Percentiles rank a stretch among this genome's conserved stretches.
Evolutionary conservation across 495 filamentous ascomycete genomes (phyloP).

Genomic region (Cryomyces minteri): DNA sequence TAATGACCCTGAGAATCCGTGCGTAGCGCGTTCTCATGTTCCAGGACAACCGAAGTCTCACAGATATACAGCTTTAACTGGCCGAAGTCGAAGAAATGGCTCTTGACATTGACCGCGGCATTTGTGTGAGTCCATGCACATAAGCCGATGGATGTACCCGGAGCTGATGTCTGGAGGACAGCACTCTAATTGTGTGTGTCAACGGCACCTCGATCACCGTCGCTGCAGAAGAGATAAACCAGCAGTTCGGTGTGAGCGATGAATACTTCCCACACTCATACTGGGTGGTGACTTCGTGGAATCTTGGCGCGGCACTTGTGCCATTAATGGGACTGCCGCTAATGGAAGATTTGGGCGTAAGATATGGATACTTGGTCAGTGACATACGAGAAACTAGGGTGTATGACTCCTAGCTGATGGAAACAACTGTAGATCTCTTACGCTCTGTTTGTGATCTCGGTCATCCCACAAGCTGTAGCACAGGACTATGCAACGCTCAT

Average conservation of each 20-base stretch:
- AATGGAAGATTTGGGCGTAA: conserved; percentile 32
- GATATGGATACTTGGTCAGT: conserved; percentile 22
- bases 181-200: conserved; percentile 3
- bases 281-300: conserved; percentile 34
- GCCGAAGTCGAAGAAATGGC: conserved; percentile 11
- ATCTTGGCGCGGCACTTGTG: conserved; percentile 26
- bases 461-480: conserved; percentile 29
- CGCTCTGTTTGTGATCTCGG: conserved; percentile 24
- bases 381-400: background rate
- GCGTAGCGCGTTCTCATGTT: background rate
- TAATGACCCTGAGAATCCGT: conserved; percentile 14
- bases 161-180: background rate
- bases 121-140: conserved; percentile 3
- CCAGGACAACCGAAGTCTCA: background rate
- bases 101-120: conserved; percentile 14
- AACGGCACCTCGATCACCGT: conserved; percentile 11
- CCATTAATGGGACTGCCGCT: conserved; percentile 30
- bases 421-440: conserved; percentile 14
- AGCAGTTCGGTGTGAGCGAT: conserved; percentile 22
- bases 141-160: background rate
- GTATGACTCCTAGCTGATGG: background rate
- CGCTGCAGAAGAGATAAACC: conserved; percentile 3
- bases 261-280: conserved; percentile 30
- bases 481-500: conserved; percentile 32
- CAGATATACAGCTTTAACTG: conserved; percentile 10